Percentiles rank a stretch among this genome's conserved stretches.
Evolutionary conservation across 1,284 basidiomycete genomes (phyloP).

Genomic region (Gomphus bonarii): DNA sequence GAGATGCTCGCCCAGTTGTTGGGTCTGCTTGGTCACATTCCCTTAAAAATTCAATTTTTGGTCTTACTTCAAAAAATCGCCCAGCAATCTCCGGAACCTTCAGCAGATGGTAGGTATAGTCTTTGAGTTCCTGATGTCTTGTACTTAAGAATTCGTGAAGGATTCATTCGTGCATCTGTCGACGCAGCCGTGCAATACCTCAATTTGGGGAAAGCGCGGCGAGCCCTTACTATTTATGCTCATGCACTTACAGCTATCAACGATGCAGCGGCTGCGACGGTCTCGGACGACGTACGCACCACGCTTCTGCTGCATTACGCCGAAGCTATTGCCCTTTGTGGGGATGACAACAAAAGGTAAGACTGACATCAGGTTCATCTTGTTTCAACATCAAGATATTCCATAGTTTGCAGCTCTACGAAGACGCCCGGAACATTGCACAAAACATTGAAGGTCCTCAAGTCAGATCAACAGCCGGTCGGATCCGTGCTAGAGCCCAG

Average conservation of each 20-base stretch:
- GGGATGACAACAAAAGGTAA: slow-evolving; percentile 56
- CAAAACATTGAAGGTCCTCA: slow-evolving; percentile 33
- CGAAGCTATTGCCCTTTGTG: slow-evolving; percentile 51
- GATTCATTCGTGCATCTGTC: slow-evolving; percentile 52
- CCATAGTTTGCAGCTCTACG: slow-evolving; percentile 43
- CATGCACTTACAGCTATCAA: slow-evolving; percentile 40
- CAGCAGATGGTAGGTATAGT: slow-evolving; percentile 36
- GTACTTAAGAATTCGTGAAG: slow-evolving; percentile 27
- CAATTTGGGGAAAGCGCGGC: slow-evolving; percentile 61
- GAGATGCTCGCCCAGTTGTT: slow-evolving; percentile 57
- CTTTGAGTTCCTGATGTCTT: not conserved
- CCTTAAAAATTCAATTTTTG: slow-evolving; percentile 33
- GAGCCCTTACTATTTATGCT: slow-evolving; percentile 54
- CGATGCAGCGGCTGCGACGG: slow-evolving; percentile 19
- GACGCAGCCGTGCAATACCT: slow-evolving; percentile 71
- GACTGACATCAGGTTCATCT: not conserved
- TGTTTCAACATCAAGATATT: not conserved
- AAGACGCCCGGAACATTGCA: slow-evolving; percentile 42
- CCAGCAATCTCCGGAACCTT: not conserved
- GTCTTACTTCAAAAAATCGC: slow-evolving; percentile 13
- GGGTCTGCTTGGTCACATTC: slow-evolving; percentile 45
- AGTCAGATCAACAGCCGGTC: slow-evolving; percentile 37
- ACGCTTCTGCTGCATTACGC: slow-evolving; percentile 58
- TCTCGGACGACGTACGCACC: slow-evolving; percentile 39
- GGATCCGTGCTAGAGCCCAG: slow-evolving; percentile 46